These are phyloP conservation scores for Agaricus subrufescens DNA, from an alignment of 768 basidiomycete species.

Conservation along the genomic window DNA sequence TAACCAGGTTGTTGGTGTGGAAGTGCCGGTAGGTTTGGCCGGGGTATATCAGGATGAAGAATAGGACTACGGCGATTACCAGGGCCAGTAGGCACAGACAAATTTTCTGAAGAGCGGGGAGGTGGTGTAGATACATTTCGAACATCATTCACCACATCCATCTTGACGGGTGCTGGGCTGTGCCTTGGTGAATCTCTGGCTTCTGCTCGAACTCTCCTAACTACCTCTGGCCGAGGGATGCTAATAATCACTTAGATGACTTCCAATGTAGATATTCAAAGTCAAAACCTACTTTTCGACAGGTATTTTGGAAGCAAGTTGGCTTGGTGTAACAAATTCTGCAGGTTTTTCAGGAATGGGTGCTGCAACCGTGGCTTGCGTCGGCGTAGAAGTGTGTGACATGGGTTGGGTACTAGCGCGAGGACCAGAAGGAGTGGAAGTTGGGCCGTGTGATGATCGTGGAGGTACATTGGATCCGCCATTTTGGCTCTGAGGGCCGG, in stretches of 20 bases:
- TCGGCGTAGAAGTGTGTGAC: conserved; percentile 20
- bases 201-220: conserved; percentile 53
- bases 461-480: conserved; percentile 21
- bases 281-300: conserved; percentile 55
- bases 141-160: conserved; percentile 9
- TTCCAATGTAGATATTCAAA: not conserved
- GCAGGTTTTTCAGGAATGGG: not conserved
- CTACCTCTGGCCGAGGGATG: conserved; percentile 76
- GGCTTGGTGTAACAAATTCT: not conserved
- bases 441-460: conserved; percentile 19
- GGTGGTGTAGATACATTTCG: conserved; percentile 7
- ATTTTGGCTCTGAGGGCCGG: conserved; percentile 10
- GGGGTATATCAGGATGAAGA: conserved; percentile 3
- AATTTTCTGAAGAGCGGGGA: conserved; percentile 5
- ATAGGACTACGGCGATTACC: conserved; percentile 10
- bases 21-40: conserved; percentile 4
- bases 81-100: conserved; percentile 8
- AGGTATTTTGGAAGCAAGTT: conserved; percentile 36
- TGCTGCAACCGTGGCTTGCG: conserved; percentile 19
- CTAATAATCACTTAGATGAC: conserved; percentile 29
- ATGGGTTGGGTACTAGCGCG: conserved; percentile 42
- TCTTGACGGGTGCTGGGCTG: conserved; percentile 11
- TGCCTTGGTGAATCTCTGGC: conserved; percentile 30
- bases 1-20: conserved; percentile 9
- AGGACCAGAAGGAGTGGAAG: conserved; percentile 44